A percentile compares a stretch with the other conserved stretches of the same genome.
phyloP scores from a whole-genome alignment of 306 rosid species.

The Gleditsia sinensis region DNA sequence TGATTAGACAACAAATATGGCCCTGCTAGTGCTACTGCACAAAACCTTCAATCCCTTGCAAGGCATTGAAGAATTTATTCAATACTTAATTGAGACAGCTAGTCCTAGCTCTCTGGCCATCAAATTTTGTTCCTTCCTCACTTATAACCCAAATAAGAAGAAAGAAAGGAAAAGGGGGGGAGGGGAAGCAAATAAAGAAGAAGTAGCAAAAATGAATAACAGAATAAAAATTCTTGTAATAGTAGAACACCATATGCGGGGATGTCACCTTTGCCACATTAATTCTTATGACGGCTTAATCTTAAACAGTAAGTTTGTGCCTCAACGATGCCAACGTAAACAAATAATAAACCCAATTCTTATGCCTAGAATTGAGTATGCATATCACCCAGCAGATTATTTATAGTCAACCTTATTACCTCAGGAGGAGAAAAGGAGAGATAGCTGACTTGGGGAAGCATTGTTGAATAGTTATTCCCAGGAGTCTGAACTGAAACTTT shows the following conservation, averaged over 20 bases:
- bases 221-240: slow-evolving; percentile 4
- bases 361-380: slow-evolving; percentile 27
- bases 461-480: slow-evolving; percentile 54
- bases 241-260: background rate
- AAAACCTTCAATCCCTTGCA: background rate
- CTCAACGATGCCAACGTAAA: background rate
- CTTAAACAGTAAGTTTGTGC: background rate
- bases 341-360: background rate
- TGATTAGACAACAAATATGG: background rate
- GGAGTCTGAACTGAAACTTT: slow-evolving; percentile 64
- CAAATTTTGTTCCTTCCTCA: background rate
- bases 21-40: background rate
- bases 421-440: slow-evolving; percentile 96
- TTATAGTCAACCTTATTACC: slow-evolving; percentile 52
- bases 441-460: slow-evolving; percentile 58
- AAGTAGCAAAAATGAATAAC: background rate
- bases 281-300: background rate
- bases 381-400: slow-evolving; percentile 20
- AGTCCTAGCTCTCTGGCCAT: background rate
- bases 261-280: background rate
- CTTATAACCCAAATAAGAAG: background rate
- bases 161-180: background rate
- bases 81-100: background rate
- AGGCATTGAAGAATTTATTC: background rate
- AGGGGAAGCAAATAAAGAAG: background rate